phyloP scores from a whole-genome alignment of 257 asterid genomes.

The Fraxinus excelsior region DNA sequence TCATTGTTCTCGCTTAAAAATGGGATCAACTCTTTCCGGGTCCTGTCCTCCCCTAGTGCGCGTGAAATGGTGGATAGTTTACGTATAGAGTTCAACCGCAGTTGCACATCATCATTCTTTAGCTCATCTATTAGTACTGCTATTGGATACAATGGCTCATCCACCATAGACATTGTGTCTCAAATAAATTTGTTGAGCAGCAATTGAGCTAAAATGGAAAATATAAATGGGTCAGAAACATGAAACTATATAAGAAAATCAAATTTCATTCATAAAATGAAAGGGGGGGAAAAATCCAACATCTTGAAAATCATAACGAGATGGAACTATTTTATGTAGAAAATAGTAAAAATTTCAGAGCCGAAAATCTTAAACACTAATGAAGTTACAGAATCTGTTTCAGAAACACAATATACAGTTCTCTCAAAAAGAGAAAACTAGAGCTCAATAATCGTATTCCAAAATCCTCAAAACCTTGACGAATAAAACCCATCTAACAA shows the following conservation, averaged over 20 bases:
- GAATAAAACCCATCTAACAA: neutral
- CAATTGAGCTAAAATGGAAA: conserved; percentile 20
- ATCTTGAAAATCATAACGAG: neutral
- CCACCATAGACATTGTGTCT: conserved; percentile 76
- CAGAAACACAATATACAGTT: neutral
- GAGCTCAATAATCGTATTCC: conserved; percentile 7
- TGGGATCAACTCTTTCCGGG: conserved; percentile 85
- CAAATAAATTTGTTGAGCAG: conserved; percentile 16
- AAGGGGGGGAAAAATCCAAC: neutral
- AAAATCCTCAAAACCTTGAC: neutral
- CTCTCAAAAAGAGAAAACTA: neutral
- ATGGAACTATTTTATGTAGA: neutral
- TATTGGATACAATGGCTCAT: conserved; percentile 92
- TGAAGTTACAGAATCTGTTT: neutral
- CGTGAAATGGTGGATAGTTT: conserved; percentile 93
- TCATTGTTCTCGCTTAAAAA: conserved; percentile 92
- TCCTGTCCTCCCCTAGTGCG: conserved; percentile 94
- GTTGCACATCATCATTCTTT: conserved; percentile 89
- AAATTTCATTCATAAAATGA: neutral
- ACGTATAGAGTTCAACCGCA: conserved; percentile 79
- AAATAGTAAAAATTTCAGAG: neutral
- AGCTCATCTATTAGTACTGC: conserved; percentile 92
- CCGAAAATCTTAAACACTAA: neutral
- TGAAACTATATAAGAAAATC: neutral
- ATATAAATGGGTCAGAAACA: neutral